Evolutionary conservation across 352 stramenopile genomes (phyloP).

Genomic region (Phytopythium kandeliae): DNA sequence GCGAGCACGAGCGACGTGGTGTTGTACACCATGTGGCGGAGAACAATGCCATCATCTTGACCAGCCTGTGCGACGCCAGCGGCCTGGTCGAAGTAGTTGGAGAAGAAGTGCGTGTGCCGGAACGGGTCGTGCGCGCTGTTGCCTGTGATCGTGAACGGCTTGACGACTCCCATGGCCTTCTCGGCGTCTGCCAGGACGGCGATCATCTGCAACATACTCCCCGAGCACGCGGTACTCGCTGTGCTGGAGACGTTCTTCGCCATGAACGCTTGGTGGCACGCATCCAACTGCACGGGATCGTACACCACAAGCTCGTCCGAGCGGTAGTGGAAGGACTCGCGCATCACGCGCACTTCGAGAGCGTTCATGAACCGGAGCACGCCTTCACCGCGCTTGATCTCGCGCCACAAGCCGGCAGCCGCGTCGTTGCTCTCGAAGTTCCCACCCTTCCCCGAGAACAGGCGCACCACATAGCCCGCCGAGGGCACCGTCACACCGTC

Average conservation of each 20-base stretch:
- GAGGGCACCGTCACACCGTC: conserved; percentile 15
- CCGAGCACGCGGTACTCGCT: not conserved
- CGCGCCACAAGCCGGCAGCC: conserved; percentile 24
- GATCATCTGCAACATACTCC: not conserved
- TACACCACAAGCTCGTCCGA: conserved; percentile 25
- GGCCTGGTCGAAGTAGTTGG: conserved; percentile 26
- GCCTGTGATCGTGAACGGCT: conserved; percentile 19
- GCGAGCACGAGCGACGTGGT: conserved; percentile 34
- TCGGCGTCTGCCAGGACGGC: conserved; percentile 24
- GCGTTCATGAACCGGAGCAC: conserved; percentile 28
- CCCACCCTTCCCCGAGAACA: conserved; percentile 33
- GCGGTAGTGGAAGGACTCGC: conserved; percentile 19
- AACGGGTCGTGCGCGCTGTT: conserved; percentile 16
- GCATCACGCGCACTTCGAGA: conserved; percentile 40
- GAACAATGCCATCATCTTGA: conserved; percentile 16
- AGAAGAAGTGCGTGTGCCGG: conserved; percentile 16
- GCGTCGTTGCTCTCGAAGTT: conserved; percentile 21
- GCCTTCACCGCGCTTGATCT: conserved; percentile 43
- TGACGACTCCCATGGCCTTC: conserved; percentile 13
- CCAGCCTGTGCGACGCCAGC: conserved; percentile 1
- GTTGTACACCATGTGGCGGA: conserved; percentile 47
- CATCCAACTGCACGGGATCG: conserved; percentile 8
- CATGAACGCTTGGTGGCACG: conserved; percentile 3
- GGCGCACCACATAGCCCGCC: conserved; percentile 38
- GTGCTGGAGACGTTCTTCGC: conserved; percentile 1